Conservation (phyloP, 345 rosid species). For the Hypericum perforatum region DNA sequence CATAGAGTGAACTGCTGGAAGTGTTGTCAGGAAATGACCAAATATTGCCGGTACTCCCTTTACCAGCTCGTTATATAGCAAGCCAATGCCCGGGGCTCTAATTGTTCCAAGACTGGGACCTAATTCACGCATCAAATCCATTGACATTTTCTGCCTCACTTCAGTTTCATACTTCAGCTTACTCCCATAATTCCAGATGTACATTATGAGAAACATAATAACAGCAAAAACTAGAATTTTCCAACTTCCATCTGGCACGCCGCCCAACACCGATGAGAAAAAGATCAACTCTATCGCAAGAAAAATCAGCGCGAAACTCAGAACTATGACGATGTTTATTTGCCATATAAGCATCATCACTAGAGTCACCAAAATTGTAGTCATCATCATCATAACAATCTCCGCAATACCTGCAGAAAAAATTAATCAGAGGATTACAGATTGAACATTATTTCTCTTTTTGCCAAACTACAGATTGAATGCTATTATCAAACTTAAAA, state of each 20-base stretch:
- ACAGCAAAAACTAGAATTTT: slow-evolving; percentile 10
- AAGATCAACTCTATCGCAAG: slow-evolving; percentile 35
- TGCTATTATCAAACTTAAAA: too few relatives aligned
- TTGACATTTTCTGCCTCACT: slow-evolving; percentile 12
- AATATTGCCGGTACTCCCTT: slow-evolving; percentile 17
- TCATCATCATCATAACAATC: slow-evolving; percentile 99
- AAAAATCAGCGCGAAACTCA: slow-evolving; percentile 57
- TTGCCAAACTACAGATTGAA: too few relatives aligned
- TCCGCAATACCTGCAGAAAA: slow-evolving; percentile 78
- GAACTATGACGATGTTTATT: slow-evolving; percentile 71
- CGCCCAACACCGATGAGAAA: slow-evolving; percentile 10
- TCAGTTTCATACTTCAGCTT: slow-evolving; percentile 12
- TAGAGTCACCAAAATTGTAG: slow-evolving; percentile 75
- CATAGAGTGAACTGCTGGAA: slow-evolving; percentile 17
- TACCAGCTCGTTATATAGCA: slow-evolving; percentile 12
- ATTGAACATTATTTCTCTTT: too few relatives aligned
- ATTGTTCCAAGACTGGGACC: slow-evolving; percentile 14
- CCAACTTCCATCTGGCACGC: slow-evolving; percentile 20
- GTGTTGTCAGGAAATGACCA: slow-evolving; percentile 15
- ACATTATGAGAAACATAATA: slow-evolving; percentile 11
- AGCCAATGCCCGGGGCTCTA: slow-evolving; percentile 17
- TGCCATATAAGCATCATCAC: slow-evolving; percentile 99
- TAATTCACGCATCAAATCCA: slow-evolving; percentile 7
- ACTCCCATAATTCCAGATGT: slow-evolving; percentile 16
- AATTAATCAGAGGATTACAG: not conserved